Percentiles rank a stretch among this genome's conserved stretches.
These are phyloP conservation scores for Agrocybe pediades DNA, from an alignment of 768 basidiomycete genomes.

Conservation along the genomic window DNA sequence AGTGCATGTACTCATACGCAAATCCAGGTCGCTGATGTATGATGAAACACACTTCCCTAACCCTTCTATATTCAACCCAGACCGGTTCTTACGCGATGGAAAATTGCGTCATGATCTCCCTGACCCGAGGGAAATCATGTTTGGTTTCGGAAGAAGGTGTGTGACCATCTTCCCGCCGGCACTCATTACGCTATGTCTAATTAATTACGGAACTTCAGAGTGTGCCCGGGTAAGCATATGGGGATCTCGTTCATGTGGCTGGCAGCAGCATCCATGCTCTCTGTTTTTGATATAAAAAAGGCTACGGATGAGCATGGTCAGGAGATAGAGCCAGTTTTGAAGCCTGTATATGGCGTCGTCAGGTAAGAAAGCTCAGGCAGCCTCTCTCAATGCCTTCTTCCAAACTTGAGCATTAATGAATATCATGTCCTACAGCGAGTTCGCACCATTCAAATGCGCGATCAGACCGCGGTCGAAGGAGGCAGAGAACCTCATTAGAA, in stretches of 20 bases:
- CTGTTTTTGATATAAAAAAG: conserved; percentile 6
- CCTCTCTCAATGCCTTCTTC: background rate
- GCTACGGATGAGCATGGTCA: conserved; percentile 1
- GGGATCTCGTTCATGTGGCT: conserved; percentile 9
- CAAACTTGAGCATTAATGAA: background rate
- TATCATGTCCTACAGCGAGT: background rate
- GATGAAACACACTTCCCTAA: conserved; percentile 6
- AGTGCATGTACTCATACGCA: background rate
- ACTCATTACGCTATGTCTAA: background rate
- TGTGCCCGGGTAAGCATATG: conserved; percentile 6
- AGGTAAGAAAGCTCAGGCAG: background rate
- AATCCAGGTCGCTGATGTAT: conserved; percentile 9
- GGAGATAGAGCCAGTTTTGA: background rate
- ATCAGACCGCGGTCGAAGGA: background rate
- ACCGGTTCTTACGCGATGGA: conserved; percentile 11
- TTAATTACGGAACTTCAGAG: background rate
- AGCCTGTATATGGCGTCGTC: conserved; percentile 6
- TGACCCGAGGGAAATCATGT: conserved; percentile 4
- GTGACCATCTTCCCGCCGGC: background rate
- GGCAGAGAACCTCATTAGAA: no score
- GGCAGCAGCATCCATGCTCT: conserved; percentile 3
- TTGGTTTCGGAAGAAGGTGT: conserved; percentile 12
- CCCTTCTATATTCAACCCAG: conserved; percentile 7
- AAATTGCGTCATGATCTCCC: background rate
- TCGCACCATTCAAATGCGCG: conserved; percentile 6